phyloP scores from a whole-genome alignment of 2,329 filamentous ascomycete genomes.

The Huntiella omanensis region DNA sequence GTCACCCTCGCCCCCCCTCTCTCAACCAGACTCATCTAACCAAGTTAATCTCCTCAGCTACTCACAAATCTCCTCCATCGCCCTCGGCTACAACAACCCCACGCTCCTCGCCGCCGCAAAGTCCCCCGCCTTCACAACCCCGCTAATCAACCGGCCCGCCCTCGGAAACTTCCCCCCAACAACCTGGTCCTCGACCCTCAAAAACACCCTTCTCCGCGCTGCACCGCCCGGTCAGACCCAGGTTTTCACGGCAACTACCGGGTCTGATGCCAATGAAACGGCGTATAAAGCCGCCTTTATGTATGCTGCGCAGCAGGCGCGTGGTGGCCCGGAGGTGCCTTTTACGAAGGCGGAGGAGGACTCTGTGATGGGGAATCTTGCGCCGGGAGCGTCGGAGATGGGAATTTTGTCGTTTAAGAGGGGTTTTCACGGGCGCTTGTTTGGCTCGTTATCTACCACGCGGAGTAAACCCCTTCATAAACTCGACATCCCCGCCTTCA shows the following conservation, averaged over 20 bases:
- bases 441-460: constrained; percentile 60
- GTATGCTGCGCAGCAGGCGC: constrained; percentile 54
- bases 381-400: constrained; percentile 53
- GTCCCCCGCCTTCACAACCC: constrained; percentile 52
- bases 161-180: constrained; percentile 64
- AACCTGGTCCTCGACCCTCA: constrained; percentile 54
- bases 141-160: constrained; percentile 61
- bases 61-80: constrained; percentile 69
- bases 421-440: constrained; percentile 65
- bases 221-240: constrained; percentile 59
- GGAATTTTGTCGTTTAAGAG: constrained; percentile 64
- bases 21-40: neutral
- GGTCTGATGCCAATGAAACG: constrained; percentile 69
- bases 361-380: constrained; percentile 51
- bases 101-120: constrained; percentile 44
- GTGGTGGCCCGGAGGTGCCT: constrained; percentile 48
- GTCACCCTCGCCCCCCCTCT: constrained; percentile 15
- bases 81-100: constrained; percentile 67
- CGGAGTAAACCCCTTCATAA: constrained; percentile 74
- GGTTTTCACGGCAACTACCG: constrained; percentile 63
- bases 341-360: constrained; percentile 52
- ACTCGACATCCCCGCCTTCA: constrained; percentile 71
- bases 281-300: constrained; percentile 80
- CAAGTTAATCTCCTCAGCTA: constrained; percentile 26
- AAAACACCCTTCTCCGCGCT: constrained; percentile 50